phyloP scores from a whole-genome alignment of 176 grass and related monocot species.

The Ensete ventricosum region DNA sequence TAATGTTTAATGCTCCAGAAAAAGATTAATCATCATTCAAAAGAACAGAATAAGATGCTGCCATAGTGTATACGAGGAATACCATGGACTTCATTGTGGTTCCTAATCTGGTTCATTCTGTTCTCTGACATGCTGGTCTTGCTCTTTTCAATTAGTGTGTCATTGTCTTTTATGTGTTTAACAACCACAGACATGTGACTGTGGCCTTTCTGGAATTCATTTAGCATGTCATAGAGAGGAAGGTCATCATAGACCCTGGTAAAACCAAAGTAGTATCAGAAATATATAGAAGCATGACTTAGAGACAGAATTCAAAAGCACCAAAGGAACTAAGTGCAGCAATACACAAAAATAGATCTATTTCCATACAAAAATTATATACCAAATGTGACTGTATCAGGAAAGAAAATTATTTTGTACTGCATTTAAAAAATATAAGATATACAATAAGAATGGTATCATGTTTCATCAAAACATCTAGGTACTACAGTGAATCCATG shows the following conservation, averaged over 20 bases:
- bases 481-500: no score
- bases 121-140: slow-evolving; percentile 36
- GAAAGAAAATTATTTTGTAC: no score
- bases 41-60: slow-evolving; percentile 5
- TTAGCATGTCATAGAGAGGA: slow-evolving; percentile 97
- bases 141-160: slow-evolving; percentile 37
- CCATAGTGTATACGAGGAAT: slow-evolving; percentile 17
- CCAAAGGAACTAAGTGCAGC: background rate
- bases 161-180: slow-evolving; percentile 49
- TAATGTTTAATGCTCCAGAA: background rate
- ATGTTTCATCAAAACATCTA: no score
- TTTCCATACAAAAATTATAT: background rate
- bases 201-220: slow-evolving; percentile 98
- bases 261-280: background rate
- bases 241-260: slow-evolving; percentile 84
- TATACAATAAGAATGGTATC: no score
- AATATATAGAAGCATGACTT: background rate
- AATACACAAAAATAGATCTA: background rate
- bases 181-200: slow-evolving; percentile 98
- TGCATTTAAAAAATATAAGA: no score
- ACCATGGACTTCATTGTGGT: slow-evolving; percentile 39
- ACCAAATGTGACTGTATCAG: background rate
- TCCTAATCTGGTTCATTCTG: slow-evolving; percentile 33
- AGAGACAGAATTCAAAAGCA: background rate
- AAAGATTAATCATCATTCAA: slow-evolving; percentile 13